These are phyloP conservation scores for Heliamphora exappendiculata DNA, from an alignment of 148 eudicot species.

Conservation along the genomic window DNA sequence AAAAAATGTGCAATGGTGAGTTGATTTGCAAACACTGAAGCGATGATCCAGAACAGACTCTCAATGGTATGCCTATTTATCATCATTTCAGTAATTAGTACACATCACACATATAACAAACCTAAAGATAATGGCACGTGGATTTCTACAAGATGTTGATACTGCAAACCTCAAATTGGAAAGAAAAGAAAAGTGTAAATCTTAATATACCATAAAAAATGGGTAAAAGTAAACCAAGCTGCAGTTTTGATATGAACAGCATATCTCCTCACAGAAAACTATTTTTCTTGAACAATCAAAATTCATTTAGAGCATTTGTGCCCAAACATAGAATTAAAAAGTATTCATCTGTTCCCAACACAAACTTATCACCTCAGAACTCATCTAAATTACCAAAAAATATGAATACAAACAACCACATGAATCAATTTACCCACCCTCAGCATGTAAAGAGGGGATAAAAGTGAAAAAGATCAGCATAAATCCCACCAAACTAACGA, in stretches of 20 bases:
- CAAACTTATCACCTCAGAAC: not conserved
- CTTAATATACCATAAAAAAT: not conserved
- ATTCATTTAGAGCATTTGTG: not conserved
- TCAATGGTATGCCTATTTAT: not conserved
- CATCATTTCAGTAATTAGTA: not conserved
- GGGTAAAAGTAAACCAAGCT: not conserved
- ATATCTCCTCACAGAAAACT: not conserved
- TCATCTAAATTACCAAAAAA: not conserved
- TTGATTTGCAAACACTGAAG: not conserved
- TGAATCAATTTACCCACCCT: not conserved
- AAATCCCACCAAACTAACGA: constrained; percentile 5
- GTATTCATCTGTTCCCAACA: not conserved
- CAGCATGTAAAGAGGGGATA: too few relatives aligned
- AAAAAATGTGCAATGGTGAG: not conserved
- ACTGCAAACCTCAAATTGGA: not conserved
- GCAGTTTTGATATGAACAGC: not conserved
- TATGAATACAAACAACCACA: not conserved
- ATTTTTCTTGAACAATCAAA: not conserved
- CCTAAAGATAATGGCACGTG: not conserved
- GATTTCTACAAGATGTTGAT: not conserved
- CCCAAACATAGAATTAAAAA: not conserved
- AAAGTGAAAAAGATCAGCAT: not conserved
- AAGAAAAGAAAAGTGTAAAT: not conserved
- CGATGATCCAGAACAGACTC: not conserved
- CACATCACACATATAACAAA: not conserved